Conservation (phyloP, 371 early-diverging fungal species). For the Caulochytrium protostelioides region DNA sequence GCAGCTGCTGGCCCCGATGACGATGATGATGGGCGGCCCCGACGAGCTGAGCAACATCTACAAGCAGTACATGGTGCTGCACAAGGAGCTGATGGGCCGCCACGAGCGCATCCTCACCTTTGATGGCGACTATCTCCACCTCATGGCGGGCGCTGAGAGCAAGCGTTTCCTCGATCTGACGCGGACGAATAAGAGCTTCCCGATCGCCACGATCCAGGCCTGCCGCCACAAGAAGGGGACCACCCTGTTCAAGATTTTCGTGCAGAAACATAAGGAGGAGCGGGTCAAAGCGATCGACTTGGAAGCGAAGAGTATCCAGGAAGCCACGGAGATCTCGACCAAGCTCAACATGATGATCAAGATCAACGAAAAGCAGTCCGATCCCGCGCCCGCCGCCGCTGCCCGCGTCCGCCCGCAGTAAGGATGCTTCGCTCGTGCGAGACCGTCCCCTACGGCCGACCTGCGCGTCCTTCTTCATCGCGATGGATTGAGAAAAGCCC, state of each 20-base stretch:
- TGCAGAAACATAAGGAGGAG: neutral
- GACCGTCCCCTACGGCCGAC: too few relatives aligned
- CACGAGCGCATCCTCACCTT: slow-evolving; percentile 71
- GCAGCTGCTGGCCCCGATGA: neutral
- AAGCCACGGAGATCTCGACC: too few relatives aligned
- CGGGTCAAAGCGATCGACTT: neutral
- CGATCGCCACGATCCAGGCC: neutral
- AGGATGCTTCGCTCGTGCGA: too few relatives aligned
- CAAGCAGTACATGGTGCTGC: slow-evolving; percentile 43
- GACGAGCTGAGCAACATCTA: neutral
- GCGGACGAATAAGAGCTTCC: slow-evolving; percentile 20
- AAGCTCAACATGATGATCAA: too few relatives aligned
- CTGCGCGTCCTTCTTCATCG: too few relatives aligned
- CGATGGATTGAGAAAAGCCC: too few relatives aligned
- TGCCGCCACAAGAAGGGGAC: neutral
- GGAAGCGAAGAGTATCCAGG: slow-evolving; percentile 1
- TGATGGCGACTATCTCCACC: slow-evolving; percentile 77
- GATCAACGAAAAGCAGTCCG: too few relatives aligned
- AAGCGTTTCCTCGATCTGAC: slow-evolving; percentile 55
- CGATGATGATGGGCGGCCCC: slow-evolving; percentile 5
- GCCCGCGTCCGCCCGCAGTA: too few relatives aligned
- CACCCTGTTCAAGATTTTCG: neutral
- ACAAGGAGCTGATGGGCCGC: slow-evolving; percentile 52
- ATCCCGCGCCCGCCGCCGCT: too few relatives aligned
- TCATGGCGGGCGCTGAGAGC: slow-evolving; percentile 69